Conservation (phyloP, 1,284 basidiomycete species). For the Malassezia nana region DNA sequence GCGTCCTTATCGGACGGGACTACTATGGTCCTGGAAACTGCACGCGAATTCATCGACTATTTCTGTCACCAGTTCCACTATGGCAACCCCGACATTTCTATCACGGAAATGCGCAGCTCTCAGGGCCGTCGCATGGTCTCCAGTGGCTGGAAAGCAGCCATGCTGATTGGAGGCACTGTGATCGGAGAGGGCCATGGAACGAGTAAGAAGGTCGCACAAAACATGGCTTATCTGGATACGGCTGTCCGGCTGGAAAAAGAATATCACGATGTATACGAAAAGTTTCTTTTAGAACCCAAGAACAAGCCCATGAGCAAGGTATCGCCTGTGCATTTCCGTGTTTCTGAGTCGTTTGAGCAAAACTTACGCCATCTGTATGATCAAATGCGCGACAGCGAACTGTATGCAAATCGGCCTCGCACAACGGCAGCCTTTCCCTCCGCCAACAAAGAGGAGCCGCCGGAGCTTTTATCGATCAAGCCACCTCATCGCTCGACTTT, state of each 20-base stretch:
- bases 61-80: conserved; percentile 77
- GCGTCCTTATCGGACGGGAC: conserved; percentile 59
- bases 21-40: conserved; percentile 62
- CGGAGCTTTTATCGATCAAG: not conserved
- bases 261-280: conserved; percentile 68
- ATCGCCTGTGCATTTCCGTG: conserved; percentile 62
- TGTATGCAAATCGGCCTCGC: conserved; percentile 43
- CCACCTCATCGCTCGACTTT: conserved; percentile 13
- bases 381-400: conserved; percentile 55
- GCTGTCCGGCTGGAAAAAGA: conserved; percentile 73
- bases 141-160: conserved; percentile 64
- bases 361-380: conserved; percentile 61
- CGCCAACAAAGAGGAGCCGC: conserved; percentile 27
- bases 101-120: not conserved
- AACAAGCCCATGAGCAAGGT: conserved; percentile 54
- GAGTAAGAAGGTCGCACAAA: conserved; percentile 67
- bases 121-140: conserved; percentile 29
- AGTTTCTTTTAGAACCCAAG: conserved; percentile 53
- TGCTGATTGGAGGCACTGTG: conserved; percentile 66
- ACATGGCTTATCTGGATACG: conserved; percentile 75
- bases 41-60: conserved; percentile 85
- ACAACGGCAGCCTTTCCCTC: conserved; percentile 19
- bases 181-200: conserved; percentile 66
- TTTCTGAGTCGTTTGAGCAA: conserved; percentile 63
- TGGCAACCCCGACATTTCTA: conserved; percentile 62